Evolutionary conservation across 169 alveolate genomes (phyloP).

Genomic region (Plasmodium malariae): DNA sequence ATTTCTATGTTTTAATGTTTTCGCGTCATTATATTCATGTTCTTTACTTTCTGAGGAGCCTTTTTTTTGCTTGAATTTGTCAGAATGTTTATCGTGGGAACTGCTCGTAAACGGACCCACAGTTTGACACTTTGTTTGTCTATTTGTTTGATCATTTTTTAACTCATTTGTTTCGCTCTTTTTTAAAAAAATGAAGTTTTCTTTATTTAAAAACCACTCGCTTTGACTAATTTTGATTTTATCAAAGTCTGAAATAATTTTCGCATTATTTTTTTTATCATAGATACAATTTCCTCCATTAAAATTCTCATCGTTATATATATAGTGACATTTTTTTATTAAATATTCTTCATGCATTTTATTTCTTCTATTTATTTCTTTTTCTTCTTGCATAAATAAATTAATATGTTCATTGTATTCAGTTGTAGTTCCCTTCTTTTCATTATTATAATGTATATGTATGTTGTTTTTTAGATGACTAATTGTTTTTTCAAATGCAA

Average conservation of each 20-base stretch:
- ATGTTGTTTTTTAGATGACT: constrained; percentile 23
- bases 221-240: constrained; percentile 37
- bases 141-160: neutral
- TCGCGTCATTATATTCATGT: neutral
- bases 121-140: neutral
- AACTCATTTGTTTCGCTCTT: neutral
- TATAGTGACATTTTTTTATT: constrained; percentile 70
- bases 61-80: neutral
- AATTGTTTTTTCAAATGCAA: constrained; percentile 22
- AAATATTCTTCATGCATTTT: constrained; percentile 73
- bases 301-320: constrained; percentile 46
- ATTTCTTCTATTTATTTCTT: constrained; percentile 59
- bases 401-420: constrained; percentile 31
- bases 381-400: constrained; percentile 64
- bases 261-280: constrained; percentile 59
- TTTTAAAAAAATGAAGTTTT: constrained; percentile 4
- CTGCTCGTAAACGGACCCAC: neutral
- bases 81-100: neutral
- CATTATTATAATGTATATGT: constrained; percentile 1
- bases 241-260: constrained; percentile 61
- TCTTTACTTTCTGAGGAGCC: constrained; percentile 6
- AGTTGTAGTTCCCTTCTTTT: neutral
- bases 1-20: neutral
- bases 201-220: constrained; percentile 43
- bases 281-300: constrained; percentile 48